Conservation (phyloP, 208 protist species). For the Herpetomonas tarakana region DNA sequence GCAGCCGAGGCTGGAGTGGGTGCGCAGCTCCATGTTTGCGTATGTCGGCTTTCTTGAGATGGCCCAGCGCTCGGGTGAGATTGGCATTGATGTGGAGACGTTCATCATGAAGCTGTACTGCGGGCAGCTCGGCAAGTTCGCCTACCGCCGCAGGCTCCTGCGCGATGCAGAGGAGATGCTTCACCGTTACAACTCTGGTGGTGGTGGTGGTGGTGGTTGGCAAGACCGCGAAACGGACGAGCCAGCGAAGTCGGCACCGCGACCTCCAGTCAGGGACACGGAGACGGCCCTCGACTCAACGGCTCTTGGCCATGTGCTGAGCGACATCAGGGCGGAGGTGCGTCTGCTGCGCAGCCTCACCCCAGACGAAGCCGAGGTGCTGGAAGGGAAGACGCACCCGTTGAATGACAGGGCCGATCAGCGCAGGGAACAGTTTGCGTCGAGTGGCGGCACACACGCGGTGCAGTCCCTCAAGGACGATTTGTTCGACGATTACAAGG, state of each 20-base stretch:
- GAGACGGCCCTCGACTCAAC: too few relatives aligned
- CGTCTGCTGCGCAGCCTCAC: conserved; percentile 22
- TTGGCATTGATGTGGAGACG: conserved; percentile 27
- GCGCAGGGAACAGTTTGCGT: conserved; percentile 69
- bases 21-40: conserved; percentile 67
- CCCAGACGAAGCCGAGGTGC: conserved; percentile 51
- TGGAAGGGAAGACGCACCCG: conserved; percentile 48
- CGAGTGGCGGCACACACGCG: conserved; percentile 73
- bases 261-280: too few relatives aligned
- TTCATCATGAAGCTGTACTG: conserved; percentile 72
- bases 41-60: conserved; percentile 80
- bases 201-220: too few relatives aligned
- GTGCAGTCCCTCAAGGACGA: conserved; percentile 68
- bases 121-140: conserved; percentile 41
- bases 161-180: conserved; percentile 8
- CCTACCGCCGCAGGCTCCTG: conserved; percentile 17
- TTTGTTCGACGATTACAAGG: conserved; percentile 43
- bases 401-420: conserved; percentile 60
- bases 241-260: conserved; percentile 1
- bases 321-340: conserved; percentile 27
- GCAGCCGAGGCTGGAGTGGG: conserved; percentile 82
- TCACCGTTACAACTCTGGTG: background rate
- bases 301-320: background rate
- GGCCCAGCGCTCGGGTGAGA: conserved; percentile 59
- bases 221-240: background rate